Evolutionary conservation across 1,284 basidiomycete genomes (phyloP).

Genomic region (Tremellales sp.): DNA sequence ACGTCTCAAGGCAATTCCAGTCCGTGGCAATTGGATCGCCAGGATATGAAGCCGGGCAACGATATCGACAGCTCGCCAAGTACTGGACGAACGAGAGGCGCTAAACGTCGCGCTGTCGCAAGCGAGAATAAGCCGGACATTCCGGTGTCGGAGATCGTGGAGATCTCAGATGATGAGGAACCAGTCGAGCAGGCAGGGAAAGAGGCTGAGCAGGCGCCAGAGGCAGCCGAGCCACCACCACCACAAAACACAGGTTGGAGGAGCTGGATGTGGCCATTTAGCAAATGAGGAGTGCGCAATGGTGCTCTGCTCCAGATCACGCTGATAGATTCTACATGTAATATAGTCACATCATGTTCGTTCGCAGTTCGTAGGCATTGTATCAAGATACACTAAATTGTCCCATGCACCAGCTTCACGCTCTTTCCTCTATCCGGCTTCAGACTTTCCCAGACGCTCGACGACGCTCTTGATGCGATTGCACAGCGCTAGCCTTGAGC

Average conservation of each 20-base stretch:
- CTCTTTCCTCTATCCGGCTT: no score
- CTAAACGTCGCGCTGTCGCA: slow-evolving; percentile 20
- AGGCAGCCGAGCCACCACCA: background rate
- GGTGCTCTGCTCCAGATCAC: background rate
- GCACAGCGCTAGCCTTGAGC: slow-evolving; percentile 14
- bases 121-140: slow-evolving; percentile 9
- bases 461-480: slow-evolving; percentile 14
- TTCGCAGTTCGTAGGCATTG: background rate
- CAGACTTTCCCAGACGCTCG: slow-evolving; percentile 11
- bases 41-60: background rate
- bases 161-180: background rate
- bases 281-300: background rate
- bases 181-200: background rate
- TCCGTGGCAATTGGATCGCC: background rate
- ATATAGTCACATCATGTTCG: background rate
- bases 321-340: background rate
- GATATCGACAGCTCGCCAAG: background rate
- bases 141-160: slow-evolving; percentile 1
- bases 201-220: no score
- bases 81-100: slow-evolving; percentile 11
- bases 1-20: background rate
- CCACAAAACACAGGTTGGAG: background rate
- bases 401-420: background rate
- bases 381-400: background rate
- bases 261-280: background rate